phyloP scores from a whole-genome alignment of 768 basidiomycete genomes.

The Termitomyces sp. region DNA sequence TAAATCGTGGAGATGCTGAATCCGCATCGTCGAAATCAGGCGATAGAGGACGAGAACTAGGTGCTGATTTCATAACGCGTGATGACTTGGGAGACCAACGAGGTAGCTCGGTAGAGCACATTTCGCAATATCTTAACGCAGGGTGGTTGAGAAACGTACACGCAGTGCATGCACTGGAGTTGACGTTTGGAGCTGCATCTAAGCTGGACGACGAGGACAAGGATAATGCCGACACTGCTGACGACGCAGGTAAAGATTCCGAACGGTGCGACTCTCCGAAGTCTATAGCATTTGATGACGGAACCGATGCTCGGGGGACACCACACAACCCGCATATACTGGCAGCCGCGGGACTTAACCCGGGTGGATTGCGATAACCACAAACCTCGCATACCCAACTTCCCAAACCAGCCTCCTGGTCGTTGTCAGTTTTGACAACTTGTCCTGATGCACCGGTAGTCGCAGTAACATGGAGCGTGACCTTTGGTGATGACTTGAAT shows the following conservation, averaged over 20 bases:
- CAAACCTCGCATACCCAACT: slow-evolving; percentile 91
- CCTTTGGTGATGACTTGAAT: slow-evolving; percentile 84
- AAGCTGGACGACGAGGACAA: slow-evolving; percentile 29
- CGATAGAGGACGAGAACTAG: slow-evolving; percentile 60
- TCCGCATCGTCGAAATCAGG: slow-evolving; percentile 36
- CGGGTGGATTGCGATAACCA: slow-evolving; percentile 75
- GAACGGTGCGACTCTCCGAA: slow-evolving; percentile 25
- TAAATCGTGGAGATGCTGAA: slow-evolving; percentile 35
- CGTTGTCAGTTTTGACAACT: slow-evolving; percentile 15
- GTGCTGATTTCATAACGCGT: slow-evolving; percentile 50
- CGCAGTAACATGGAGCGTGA: slow-evolving; percentile 64
- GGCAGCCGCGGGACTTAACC: slow-evolving; percentile 62
- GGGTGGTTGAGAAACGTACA: slow-evolving; percentile 94
- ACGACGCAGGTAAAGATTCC: slow-evolving; percentile 31
- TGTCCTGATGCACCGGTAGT: slow-evolving; percentile 19
- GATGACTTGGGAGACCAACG: slow-evolving; percentile 12
- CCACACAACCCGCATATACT: slow-evolving; percentile 81
- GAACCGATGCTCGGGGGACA: slow-evolving; percentile 49
- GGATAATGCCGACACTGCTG: slow-evolving; percentile 30
- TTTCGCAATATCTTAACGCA: slow-evolving; percentile 71
- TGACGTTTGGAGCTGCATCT: slow-evolving; percentile 24
- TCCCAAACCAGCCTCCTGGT: slow-evolving; percentile 33
- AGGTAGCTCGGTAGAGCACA: slow-evolving; percentile 74
- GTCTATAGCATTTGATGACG: slow-evolving; percentile 17
- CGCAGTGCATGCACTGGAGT: slow-evolving; percentile 63